Evolutionary conservation across 768 basidiomycete species (phyloP).

Genomic region (Mycena venus): DNA sequence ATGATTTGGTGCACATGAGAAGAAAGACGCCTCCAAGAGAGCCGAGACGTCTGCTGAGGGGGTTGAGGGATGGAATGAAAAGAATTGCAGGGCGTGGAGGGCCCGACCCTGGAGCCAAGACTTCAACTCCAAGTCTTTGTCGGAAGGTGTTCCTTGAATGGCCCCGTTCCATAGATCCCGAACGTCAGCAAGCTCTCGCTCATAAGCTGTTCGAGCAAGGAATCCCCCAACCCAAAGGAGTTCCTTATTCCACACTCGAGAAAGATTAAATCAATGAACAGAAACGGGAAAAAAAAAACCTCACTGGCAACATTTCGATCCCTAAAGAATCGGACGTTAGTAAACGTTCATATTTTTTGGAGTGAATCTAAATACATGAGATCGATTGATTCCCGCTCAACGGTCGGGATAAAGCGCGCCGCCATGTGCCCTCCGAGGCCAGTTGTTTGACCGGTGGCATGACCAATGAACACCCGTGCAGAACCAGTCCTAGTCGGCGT

Average conservation of each 20-base stretch:
- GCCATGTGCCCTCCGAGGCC: slow-evolving; percentile 78
- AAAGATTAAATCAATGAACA: slow-evolving; percentile 16
- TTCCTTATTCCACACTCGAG: slow-evolving; percentile 90
- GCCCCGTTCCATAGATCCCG: slow-evolving; percentile 71
- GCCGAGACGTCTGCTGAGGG: slow-evolving; percentile 85
- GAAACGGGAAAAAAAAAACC: slow-evolving; percentile 36
- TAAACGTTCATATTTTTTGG: background rate
- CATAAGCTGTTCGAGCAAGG: slow-evolving; percentile 86
- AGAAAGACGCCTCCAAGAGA: slow-evolving; percentile 84
- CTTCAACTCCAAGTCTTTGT: slow-evolving; percentile 57
- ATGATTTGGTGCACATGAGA: slow-evolving; percentile 64
- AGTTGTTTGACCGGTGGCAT: slow-evolving; percentile 93
- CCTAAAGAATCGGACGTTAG: slow-evolving; percentile 50
- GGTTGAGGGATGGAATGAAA: slow-evolving; percentile 90
- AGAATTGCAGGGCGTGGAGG: slow-evolving; percentile 88
- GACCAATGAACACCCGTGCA: slow-evolving; percentile 90
- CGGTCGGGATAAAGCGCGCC: slow-evolving; percentile 93
- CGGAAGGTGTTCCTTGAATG: slow-evolving; percentile 42
- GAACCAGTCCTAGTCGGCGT: slow-evolving; percentile 65
- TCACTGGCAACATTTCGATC: slow-evolving; percentile 85
- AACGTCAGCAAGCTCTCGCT: slow-evolving; percentile 79
- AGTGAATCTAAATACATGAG: slow-evolving; percentile 70
- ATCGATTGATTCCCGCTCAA: slow-evolving; percentile 94
- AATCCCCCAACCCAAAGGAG: slow-evolving; percentile 86
- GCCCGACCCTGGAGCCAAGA: slow-evolving; percentile 70